Conservation (phyloP, 257 asterid species). For the Pogostemon cablin region DNA sequence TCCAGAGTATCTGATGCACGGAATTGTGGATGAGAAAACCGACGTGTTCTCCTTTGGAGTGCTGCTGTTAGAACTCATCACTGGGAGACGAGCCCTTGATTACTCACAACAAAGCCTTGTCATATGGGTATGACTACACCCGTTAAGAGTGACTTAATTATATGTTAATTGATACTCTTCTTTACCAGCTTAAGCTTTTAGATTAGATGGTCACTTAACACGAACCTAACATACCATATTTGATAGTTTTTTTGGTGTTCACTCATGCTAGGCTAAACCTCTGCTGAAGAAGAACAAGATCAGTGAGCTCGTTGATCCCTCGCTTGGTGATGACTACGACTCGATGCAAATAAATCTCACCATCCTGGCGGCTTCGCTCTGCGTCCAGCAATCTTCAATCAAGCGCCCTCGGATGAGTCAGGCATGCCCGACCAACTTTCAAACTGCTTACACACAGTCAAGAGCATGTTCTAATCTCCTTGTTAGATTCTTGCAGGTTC, state of each 20-base stretch:
- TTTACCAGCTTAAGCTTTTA: too few species aligned
- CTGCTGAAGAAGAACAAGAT: conserved; percentile 80
- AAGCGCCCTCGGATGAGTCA: conserved; percentile 85
- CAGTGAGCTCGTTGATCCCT: conserved; percentile 78
- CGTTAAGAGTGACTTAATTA: not conserved
- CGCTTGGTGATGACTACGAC: conserved; percentile 58
- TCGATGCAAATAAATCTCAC: conserved; percentile 71
- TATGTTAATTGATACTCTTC: not conserved
- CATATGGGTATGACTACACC: conserved; percentile 67
- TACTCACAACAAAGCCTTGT: conserved; percentile 95
- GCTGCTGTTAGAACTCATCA: conserved; percentile 79
- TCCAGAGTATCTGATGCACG: conserved; percentile 95
- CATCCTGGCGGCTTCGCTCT: conserved; percentile 77
- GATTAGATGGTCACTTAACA: too few species aligned
- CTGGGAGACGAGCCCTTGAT: conserved; percentile 94
- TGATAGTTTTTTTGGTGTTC: not conserved
- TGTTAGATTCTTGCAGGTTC: conserved; percentile 44
- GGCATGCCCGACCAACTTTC: conserved; percentile 40
- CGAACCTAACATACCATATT: not conserved
- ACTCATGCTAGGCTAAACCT: conserved; percentile 70
- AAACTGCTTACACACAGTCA: not conserved
- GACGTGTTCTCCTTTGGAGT: conserved; percentile 90
- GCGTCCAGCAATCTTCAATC: conserved; percentile 80
- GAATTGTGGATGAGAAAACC: conserved; percentile 90
- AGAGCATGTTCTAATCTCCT: too few species aligned